Evolutionary conservation across 352 stramenopile species (phyloP).

Genomic region (Elongisporangium anandrum): DNA sequence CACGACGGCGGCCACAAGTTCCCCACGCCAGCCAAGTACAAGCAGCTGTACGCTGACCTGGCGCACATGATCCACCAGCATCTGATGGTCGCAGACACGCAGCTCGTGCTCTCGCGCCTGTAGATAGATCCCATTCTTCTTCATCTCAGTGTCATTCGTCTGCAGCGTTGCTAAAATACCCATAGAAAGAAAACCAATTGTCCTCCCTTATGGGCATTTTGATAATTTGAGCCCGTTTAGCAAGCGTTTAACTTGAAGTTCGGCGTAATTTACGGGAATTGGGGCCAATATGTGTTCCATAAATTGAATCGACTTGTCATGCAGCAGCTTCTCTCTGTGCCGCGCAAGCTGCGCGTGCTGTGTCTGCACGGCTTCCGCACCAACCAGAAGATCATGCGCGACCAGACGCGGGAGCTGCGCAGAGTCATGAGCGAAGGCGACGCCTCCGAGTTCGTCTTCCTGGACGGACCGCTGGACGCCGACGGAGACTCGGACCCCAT

Average conservation of each 20-base stretch:
- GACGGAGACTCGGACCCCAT: slow-evolving; percentile 22
- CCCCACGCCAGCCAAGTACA: slow-evolving; percentile 42
- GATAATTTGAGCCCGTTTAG: neutral
- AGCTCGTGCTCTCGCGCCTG: neutral
- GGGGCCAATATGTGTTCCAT: slow-evolving; percentile 4
- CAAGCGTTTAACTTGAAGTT: slow-evolving; percentile 18
- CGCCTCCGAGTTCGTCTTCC: slow-evolving; percentile 31
- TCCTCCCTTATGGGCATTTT: neutral
- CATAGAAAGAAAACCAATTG: slow-evolving; percentile 10
- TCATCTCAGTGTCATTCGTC: slow-evolving; percentile 6
- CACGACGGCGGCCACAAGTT: slow-evolving; percentile 65
- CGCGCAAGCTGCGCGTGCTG: slow-evolving; percentile 34
- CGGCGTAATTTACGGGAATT: slow-evolving; percentile 5
- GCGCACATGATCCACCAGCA: slow-evolving; percentile 34
- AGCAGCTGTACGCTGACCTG: slow-evolving; percentile 37
- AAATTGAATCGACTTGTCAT: slow-evolving; percentile 1
- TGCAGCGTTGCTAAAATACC: slow-evolving; percentile 21
- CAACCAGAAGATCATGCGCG: slow-evolving; percentile 39
- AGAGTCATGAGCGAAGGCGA: slow-evolving; percentile 13
- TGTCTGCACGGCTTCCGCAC: slow-evolving; percentile 54
- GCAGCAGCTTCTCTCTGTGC: neutral
- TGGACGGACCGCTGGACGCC: slow-evolving; percentile 39
- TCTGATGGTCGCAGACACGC: neutral
- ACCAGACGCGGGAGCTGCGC: slow-evolving; percentile 36
- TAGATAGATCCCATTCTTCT: neutral